Evolutionary conservation across 805 yeast species (phyloP).

Genomic region (Teunomyces tritomae): DNA sequence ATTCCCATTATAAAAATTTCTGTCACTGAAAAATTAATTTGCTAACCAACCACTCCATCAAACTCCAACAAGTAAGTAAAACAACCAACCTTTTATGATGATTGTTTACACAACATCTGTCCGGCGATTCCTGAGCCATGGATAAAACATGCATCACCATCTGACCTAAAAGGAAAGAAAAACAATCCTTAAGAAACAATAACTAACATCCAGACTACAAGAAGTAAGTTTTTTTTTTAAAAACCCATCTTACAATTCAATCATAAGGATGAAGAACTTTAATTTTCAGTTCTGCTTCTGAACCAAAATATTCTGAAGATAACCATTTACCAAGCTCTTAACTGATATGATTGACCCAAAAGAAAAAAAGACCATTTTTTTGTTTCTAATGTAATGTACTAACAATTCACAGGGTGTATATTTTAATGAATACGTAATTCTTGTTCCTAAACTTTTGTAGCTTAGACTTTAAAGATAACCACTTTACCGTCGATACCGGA

Average conservation of each 20-base stretch:
- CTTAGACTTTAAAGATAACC: conserved; percentile 55
- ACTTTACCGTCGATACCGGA: conserved; percentile 92
- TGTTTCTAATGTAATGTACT: neutral
- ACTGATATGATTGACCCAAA: conserved; percentile 28
- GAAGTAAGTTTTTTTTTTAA: conserved; percentile 4
- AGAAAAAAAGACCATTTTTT: neutral
- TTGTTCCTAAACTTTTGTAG: neutral
- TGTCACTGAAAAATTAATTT: neutral
- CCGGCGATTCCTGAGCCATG: conserved; percentile 75
- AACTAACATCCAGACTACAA: conserved; percentile 2
- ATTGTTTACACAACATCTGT: conserved; percentile 18
- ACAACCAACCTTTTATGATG: conserved; percentile 10
- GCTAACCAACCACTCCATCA: neutral
- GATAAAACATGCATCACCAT: conserved; percentile 97
- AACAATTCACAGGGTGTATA: conserved; percentile 1
- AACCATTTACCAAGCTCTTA: conserved; percentile 62
- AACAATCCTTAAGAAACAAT: neutral
- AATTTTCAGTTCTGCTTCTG: conserved; percentile 97
- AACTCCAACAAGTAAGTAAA: neutral
- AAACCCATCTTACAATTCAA: conserved; percentile 6
- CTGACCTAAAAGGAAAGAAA: conserved; percentile 48
- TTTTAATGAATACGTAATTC: neutral
- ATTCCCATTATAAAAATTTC: neutral
- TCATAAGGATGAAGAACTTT: conserved; percentile 57
- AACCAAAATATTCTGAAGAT: conserved; percentile 69